Evolutionary conservation across 441 rosid species (phyloP).

Genomic region (Populus trichocarpa): DNA sequence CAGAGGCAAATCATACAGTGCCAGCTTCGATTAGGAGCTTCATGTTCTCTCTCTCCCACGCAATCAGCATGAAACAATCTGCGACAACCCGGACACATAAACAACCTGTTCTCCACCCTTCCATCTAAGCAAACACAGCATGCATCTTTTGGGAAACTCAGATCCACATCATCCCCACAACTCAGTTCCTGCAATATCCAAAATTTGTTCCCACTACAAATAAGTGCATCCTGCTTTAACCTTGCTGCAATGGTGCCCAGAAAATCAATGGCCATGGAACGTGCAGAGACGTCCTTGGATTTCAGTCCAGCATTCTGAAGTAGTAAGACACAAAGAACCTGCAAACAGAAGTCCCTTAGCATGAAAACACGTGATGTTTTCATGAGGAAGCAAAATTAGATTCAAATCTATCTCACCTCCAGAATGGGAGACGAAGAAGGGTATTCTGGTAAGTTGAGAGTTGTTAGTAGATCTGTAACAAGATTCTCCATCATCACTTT

Average conservation of each 20-base stretch:
- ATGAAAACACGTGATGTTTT: constrained; percentile 10
- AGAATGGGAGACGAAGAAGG: constrained; percentile 92
- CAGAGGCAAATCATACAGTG: constrained; percentile 80
- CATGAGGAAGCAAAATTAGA: constrained; percentile 2
- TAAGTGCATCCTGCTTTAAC: constrained; percentile 80
- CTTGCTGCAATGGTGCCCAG: constrained; percentile 94
- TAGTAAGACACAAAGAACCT: constrained; percentile 97
- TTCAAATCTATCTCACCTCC: constrained; percentile 55
- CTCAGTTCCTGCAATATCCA: constrained; percentile 67
- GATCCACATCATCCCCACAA: constrained; percentile 41
- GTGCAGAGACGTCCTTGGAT: constrained; percentile 88
- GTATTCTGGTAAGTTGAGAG: constrained; percentile 91
- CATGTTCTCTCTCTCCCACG: constrained; percentile 81
- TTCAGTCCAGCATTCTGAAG: constrained; percentile 97
- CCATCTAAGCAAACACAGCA: constrained; percentile 78
- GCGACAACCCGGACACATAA: constrained; percentile 77
- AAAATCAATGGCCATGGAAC: constrained; percentile 94
- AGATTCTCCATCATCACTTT: constrained; percentile 94
- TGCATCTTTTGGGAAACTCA: constrained; percentile 43
- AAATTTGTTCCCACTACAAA: constrained; percentile 52
- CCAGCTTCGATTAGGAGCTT: constrained; percentile 69
- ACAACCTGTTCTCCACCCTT: constrained; percentile 56
- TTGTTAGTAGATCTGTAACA: constrained; percentile 82
- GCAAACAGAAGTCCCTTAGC: constrained; percentile 36
- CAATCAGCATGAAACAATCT: constrained; percentile 88